These are phyloP conservation scores for Rhizopogon sp. DNA, from an alignment of 768 basidiomycete genomes.

Conservation along the genomic window DNA sequence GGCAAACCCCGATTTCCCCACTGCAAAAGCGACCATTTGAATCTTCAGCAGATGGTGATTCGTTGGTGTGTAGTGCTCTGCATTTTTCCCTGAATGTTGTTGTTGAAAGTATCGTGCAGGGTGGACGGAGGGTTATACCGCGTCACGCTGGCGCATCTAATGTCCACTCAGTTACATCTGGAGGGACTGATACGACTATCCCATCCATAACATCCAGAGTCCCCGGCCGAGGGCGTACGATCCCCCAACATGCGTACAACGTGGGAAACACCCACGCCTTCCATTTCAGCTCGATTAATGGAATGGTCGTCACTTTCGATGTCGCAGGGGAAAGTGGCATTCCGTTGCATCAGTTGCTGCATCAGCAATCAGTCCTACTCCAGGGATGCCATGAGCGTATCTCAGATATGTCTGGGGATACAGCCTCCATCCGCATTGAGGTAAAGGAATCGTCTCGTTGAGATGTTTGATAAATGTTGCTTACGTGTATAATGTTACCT, in stretches of 20 bases:
- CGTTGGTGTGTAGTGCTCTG: slow-evolving; percentile 8
- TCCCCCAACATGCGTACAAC: slow-evolving; percentile 21
- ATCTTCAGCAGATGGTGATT: slow-evolving; percentile 2
- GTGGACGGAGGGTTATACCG: slow-evolving; percentile 12
- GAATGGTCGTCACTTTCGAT: slow-evolving; percentile 55
- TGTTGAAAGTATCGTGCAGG: slow-evolving; percentile 15
- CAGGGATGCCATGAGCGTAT: slow-evolving; percentile 52
- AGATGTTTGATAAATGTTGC: neutral
- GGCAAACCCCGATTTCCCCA: slow-evolving; percentile 13
- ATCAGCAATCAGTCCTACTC: slow-evolving; percentile 50
- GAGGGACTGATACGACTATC: neutral
- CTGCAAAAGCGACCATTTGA: slow-evolving; percentile 12
- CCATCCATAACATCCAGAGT: neutral
- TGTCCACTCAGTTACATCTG: slow-evolving; percentile 8
- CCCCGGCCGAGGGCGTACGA: slow-evolving; percentile 12
- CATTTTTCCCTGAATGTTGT: slow-evolving; percentile 8
- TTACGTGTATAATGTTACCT: slow-evolving; percentile 5
- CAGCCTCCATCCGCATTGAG: slow-evolving; percentile 70
- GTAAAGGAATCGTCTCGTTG: slow-evolving; percentile 28
- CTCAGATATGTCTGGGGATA: slow-evolving; percentile 58
- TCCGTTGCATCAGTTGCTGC: slow-evolving; percentile 55
- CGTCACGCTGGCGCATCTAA: slow-evolving; percentile 9
- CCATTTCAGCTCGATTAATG: slow-evolving; percentile 24
- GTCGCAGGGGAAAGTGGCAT: slow-evolving; percentile 55
- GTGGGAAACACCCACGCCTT: slow-evolving; percentile 9